Base-by-base conservation (phyloP, 2,329 filamentous ascomycete species). In the Colletotrichum spinosum region DNA sequence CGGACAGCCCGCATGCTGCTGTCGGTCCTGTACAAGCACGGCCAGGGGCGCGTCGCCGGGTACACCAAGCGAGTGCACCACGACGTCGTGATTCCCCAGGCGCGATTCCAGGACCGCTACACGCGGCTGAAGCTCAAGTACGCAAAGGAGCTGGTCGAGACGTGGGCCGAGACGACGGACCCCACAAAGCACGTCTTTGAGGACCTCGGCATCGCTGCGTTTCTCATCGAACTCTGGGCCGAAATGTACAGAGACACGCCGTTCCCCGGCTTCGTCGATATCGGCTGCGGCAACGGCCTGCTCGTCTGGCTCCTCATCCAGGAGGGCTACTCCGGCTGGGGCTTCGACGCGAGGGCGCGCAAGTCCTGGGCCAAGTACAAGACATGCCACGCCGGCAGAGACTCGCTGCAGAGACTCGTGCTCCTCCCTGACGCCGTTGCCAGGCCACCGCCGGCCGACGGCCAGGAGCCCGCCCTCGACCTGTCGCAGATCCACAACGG, bases 141-240 rank as follows among this genome's bases (percentile, higher is more conserved):
- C 74, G 93, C 93, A 1, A 85, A 87, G 17, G 72, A 78, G 1
- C 80, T 99, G 11, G 90, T 94, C 12, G 78, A 86, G n/a, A 80
- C 78, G 1, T 99, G 95, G 96, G 89, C 89, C 12, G 96, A 98
- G 79, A 86, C 86, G 55, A 98, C 94, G 0, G 94, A 97, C 74
- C 92, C 94, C 0, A 83, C 83, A 13, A 99, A 98, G 76, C 94
- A 98, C 74, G 93, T 98, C 3, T 98, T 97, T 77, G 96, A 99
- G 75, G 95, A 98, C 74, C 80, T 99, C 17, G 87, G 89, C 4
- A 97, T 99, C 68, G 92, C 95, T 0, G 92, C 95, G 0, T 99
- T 97, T 72, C 81, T 98, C 55, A 92, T 98, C 34, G 94, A 97
- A 80, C 80, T 98, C 2, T 99, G 96, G 96, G 79, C 81, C 11